Evolutionary conservation across 331 rosid genomes (phyloP).

Genomic region (Malus hybrid): DNA sequence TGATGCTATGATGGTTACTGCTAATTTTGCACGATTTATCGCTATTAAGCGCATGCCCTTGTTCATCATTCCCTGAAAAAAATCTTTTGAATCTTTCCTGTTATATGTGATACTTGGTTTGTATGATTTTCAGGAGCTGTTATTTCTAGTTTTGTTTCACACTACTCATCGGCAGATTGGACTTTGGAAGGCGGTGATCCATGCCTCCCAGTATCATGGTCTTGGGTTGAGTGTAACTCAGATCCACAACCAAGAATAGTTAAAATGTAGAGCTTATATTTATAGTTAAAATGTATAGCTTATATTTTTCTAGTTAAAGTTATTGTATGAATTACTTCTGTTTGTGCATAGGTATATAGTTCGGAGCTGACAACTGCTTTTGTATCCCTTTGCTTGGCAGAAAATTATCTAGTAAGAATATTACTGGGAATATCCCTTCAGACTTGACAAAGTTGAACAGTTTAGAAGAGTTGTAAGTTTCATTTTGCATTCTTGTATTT

Average conservation of each 20-base stretch:
- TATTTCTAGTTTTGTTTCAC: slow-evolving; percentile 49
- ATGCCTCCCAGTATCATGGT: slow-evolving; percentile 86
- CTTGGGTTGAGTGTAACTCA: slow-evolving; percentile 76
- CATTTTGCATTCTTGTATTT: slow-evolving; percentile 5
- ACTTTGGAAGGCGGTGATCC: slow-evolving; percentile 84
- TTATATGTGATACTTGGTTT: slow-evolving; percentile 22
- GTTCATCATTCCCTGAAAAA: background rate
- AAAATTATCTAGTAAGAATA: slow-evolving; percentile 55
- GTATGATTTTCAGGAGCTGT: slow-evolving; percentile 47
- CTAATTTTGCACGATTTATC: background rate
- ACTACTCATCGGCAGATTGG: slow-evolving; percentile 56
- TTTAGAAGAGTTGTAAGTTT: slow-evolving; percentile 80
- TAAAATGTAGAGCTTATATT: background rate
- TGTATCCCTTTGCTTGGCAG: slow-evolving; percentile 44
- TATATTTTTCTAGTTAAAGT: slow-evolving; percentile 5
- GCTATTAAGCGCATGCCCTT: background rate
- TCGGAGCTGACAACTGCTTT: slow-evolving; percentile 11
- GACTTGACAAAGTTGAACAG: slow-evolving; percentile 65
- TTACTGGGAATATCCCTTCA: slow-evolving; percentile 72
- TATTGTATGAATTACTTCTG: slow-evolving; percentile 1
- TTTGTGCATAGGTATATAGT: background rate
- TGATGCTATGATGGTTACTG: too few relatives aligned
- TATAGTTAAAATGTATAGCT: slow-evolving; percentile 46
- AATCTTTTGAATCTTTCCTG: background rate
- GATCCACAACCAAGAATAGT: slow-evolving; percentile 64